Conservation (phyloP, 1,284 basidiomycete species). For the Lentinus polychrous region DNA sequence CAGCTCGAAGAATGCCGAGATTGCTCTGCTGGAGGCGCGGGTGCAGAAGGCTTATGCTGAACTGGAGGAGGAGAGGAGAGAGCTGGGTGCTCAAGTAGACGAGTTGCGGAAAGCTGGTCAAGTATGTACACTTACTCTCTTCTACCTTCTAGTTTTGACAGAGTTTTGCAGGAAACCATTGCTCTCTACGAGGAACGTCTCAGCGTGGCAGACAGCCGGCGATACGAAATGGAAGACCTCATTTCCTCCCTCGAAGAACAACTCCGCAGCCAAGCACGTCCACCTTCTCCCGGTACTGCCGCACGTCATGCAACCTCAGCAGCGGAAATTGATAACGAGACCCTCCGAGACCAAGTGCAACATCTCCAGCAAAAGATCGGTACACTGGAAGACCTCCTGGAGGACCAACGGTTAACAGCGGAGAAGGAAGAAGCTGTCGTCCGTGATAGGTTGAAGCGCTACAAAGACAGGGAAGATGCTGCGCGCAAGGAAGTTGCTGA, state of each 20-base stretch:
- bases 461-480: constrained; percentile 74
- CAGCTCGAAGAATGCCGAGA: constrained; percentile 48
- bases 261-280: constrained; percentile 30
- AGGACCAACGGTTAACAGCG: constrained; percentile 65
- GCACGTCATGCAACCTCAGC: constrained; percentile 47
- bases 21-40: constrained; percentile 43
- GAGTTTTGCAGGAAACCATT: constrained; percentile 68
- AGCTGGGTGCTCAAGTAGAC: constrained; percentile 67
- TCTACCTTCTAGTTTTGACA: constrained; percentile 9
- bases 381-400: constrained; percentile 78
- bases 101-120: constrained; percentile 80
- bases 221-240: constrained; percentile 74
- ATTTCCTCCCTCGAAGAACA: constrained; percentile 61
- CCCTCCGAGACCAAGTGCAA: constrained; percentile 78
- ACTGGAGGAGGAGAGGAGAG: constrained; percentile 59
- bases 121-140: constrained; percentile 33
- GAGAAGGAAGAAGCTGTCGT: constrained; percentile 70
- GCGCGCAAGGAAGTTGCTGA: constrained; percentile 62
- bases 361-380: constrained; percentile 78
- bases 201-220: constrained; percentile 58
- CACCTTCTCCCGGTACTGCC: constrained; percentile 31
- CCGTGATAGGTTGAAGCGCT: constrained; percentile 59
- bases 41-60: constrained; percentile 43
- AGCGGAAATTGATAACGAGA: constrained; percentile 90
- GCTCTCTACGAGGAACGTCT: constrained; percentile 88